Base-by-base conservation (phyloP, 2,329 filamentous ascomycete species). In the Fusarium sp. region DNA sequence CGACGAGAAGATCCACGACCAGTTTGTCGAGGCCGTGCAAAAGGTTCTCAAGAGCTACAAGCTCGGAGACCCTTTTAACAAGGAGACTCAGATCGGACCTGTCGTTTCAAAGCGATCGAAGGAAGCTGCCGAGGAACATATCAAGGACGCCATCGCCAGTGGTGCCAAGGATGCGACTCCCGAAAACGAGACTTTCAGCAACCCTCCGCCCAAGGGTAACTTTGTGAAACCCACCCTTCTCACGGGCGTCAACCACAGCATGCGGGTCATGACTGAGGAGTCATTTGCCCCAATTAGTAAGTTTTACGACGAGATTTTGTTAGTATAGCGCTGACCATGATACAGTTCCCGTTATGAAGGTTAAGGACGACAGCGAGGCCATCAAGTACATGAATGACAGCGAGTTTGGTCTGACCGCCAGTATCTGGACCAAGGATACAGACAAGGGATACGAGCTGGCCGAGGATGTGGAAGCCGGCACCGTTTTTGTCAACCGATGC, bases 361-460 rank as follows among this genome's bases (percentile, higher is more conserved):
- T 98, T 67, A 88, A 89, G 77, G 84, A 84, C 72, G 95, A 98
- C 76, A 87, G 87, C 20, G 94, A 98, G 80, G 95, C 95, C 3
- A 83, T 98, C 67, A 83, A 85, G 72, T 82, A 95, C 53, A 98
- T 98, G 94, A 98, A 98, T 76, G 94, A 97, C 79, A 96, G 93
- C 82, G 91, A 97, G 71, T 97, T 97, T 78, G 95, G 95, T 8
- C 85, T 98, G 67, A 98, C 95, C 6, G 95, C 94, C n/a, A 97
- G 94, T 76, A 94, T 98, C 75, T 98, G 95, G 95, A 97, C 94
- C 62, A 97, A 96, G 80, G 94, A 98, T 77, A 88, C 90, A 4
- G 85, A 84, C 47, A 90, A 86, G 77, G 95, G 91, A 18, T 90
- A 94, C 74, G 87, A 92, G 78, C 85, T 98, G 55, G 89, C 91